phyloP scores from a whole-genome alignment of 2,329 filamentous ascomycete genomes.

The Fusarium sp. region DNA sequence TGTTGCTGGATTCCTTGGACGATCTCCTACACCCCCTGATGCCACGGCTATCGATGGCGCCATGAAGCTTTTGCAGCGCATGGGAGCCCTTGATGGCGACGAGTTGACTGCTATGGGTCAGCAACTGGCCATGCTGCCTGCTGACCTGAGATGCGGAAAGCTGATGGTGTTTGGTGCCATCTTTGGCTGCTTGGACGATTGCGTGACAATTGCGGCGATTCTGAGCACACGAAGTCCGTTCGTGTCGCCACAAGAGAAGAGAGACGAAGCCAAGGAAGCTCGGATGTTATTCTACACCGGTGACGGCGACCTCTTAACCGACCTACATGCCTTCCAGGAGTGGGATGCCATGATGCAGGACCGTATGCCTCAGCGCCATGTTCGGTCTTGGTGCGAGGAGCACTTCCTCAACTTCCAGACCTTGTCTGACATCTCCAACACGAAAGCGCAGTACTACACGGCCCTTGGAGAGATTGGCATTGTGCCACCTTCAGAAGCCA shows the following conservation, averaged over 20 bases:
- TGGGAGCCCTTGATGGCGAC: constrained; percentile 89
- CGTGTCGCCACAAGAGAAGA: constrained; percentile 82
- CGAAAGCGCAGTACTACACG: constrained; percentile 85
- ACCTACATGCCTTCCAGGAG: constrained; percentile 84
- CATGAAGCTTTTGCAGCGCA: constrained; percentile 80
- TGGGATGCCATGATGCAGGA: constrained; percentile 78
- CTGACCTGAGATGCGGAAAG: constrained; percentile 92
- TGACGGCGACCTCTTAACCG: constrained; percentile 90
- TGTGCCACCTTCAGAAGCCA: constrained; percentile 59
- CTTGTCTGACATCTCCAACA: constrained; percentile 88
- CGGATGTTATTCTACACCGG: constrained; percentile 78
- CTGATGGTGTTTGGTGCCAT: constrained; percentile 95
- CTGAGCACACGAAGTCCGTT: constrained; percentile 93
- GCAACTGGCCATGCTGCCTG: constrained; percentile 94
- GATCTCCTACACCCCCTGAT: constrained; percentile 90
- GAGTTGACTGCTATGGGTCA: constrained; percentile 91
- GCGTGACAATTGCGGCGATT: constrained; percentile 89
- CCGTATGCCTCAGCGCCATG: constrained; percentile 69
- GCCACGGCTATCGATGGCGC: constrained; percentile 88
- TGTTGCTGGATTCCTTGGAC: constrained; percentile 82
- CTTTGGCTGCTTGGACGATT: constrained; percentile 91
- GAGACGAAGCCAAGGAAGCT: constrained; percentile 84
- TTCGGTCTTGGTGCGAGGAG: constrained; percentile 83
- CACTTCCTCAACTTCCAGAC: constrained; percentile 89
- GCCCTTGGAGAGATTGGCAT: constrained; percentile 90